Evolutionary conservation across 2,329 filamentous ascomycete species (phyloP), one percentile per base, ranked within the genome.

Genomic region (Raffaelea albimanens): DNA sequence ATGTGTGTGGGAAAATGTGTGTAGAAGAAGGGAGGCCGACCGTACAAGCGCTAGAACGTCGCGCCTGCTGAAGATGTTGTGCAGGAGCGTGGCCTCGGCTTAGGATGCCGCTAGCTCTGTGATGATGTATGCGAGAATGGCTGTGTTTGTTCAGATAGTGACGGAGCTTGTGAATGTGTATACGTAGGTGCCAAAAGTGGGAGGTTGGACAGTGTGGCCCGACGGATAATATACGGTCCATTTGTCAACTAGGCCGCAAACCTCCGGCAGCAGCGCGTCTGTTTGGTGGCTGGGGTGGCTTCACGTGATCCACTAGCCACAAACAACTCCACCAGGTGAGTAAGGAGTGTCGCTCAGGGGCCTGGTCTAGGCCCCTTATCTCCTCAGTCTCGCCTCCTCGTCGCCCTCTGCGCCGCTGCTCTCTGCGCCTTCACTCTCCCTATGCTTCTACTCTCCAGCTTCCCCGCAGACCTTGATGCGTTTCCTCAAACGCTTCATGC

Each of bases 121-220:
- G 45, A 48, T 42, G 45, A 48, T 47, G 39, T 38, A 41, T 45
- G 34, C 38, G 36, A 40, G 33, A 45, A 11, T 22, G 19, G n/a
- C 21, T 39, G 21, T n/a, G 40, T 42, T 18, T 33, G 4, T 13
- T 13, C 18, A 40, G 33, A 38, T 39, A 22, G 36, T 41, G 38
- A 46, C 25, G 49, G 40, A 51, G 50, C 50, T 49, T 51, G 47
- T 44, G 46, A 48, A 46, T 38, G 44, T 40, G 42, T 31, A n/a
- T 43, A 43, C 34, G 46, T 47, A 43, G 51, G 44, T 45, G 51
- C 34, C 40, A 41, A 48, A 52, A 45, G 45, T 44, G 44, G 47
- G 50, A 53, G 50, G 50, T 40, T 52, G 52, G 53, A 55, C 53
- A 54, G 53, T 55, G 52, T 55, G 53, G 51, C 50, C 43, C 25